Evolutionary conservation across 2,329 filamentous ascomycete genomes (phyloP).

Genomic region (Aureobasidium sp.): DNA sequence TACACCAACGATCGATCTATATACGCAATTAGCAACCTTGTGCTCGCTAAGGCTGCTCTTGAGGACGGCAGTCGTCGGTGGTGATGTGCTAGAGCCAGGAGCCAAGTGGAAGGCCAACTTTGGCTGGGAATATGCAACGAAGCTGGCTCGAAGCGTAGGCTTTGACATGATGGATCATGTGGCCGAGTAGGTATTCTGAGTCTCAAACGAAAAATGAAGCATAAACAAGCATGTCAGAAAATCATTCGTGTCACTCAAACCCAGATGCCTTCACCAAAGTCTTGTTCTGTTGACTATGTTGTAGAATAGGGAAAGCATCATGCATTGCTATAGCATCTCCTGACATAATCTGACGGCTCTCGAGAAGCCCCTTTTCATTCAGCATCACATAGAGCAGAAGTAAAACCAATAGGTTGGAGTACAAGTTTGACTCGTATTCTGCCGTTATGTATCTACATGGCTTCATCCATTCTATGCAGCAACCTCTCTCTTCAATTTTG

Average conservation of each 20-base stretch:
- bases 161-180: constrained; percentile 76
- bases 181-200: constrained; percentile 45
- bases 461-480: constrained; percentile 8
- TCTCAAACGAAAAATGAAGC: too few relatives aligned
- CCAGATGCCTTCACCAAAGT: too few relatives aligned
- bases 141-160: constrained; percentile 64
- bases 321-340: too few relatives aligned
- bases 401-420: too few relatives aligned
- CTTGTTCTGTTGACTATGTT: too few relatives aligned
- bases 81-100: constrained; percentile 61
- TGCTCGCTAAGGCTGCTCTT: constrained; percentile 63
- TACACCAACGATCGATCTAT: constrained; percentile 41
- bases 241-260: too few relatives aligned
- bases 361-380: too few relatives aligned
- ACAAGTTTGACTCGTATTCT: too few relatives aligned
- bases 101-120: constrained; percentile 73
- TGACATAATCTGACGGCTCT: too few relatives aligned
- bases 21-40: constrained; percentile 59
- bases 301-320: too few relatives aligned
- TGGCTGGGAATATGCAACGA: constrained; percentile 67
- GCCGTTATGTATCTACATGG: neutral
- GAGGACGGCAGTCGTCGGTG: constrained; percentile 51
- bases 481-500: constrained; percentile 14
- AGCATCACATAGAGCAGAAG: too few relatives aligned
- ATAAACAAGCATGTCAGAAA: too few relatives aligned